Evolutionary conservation across 129 eudicot genomes (phyloP).

Genomic region (Flaveria sonorensis): DNA sequence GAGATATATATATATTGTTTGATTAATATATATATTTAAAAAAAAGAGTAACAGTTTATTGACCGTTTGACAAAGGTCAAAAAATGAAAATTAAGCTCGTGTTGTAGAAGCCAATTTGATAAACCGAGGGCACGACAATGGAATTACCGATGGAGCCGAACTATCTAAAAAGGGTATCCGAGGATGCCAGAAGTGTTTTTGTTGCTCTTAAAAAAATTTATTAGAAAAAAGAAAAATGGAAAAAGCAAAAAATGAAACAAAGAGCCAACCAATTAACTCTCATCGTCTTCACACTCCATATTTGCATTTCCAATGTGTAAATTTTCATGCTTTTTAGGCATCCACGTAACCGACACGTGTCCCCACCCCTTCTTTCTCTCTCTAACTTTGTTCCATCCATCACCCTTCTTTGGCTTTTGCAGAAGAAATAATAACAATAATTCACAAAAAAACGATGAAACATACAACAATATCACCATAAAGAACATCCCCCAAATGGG

Average conservation of each 20-base stretch:
- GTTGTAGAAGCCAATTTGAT: no score
- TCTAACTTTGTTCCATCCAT: constrained; percentile 41
- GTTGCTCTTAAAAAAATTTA: no score
- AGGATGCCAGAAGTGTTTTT: no score
- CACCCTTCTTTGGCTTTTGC: background rate
- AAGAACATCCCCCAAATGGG: constrained; percentile 28
- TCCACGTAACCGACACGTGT: constrained; percentile 32
- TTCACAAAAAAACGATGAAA: constrained; percentile 27
- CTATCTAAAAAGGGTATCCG: no score
- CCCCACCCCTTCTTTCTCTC: constrained; percentile 24
- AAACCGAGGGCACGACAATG: no score
- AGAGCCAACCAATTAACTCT: background rate
- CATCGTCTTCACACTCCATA: background rate
- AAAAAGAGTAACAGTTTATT: no score
- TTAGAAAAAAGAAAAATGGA: no score
- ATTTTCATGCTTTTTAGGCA: constrained; percentile 32
- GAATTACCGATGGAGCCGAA: no score
- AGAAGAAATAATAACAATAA: constrained; percentile 3
- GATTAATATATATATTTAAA: no score
- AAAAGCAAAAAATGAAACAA: background rate
- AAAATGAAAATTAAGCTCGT: no score
- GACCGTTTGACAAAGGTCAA: no score
- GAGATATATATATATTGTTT: no score
- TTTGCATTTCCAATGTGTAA: constrained; percentile 32
- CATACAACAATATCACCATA: background rate